Evolutionary conservation across 345 rosid species (phyloP).

Genomic region (Nephelium lappaceum): DNA sequence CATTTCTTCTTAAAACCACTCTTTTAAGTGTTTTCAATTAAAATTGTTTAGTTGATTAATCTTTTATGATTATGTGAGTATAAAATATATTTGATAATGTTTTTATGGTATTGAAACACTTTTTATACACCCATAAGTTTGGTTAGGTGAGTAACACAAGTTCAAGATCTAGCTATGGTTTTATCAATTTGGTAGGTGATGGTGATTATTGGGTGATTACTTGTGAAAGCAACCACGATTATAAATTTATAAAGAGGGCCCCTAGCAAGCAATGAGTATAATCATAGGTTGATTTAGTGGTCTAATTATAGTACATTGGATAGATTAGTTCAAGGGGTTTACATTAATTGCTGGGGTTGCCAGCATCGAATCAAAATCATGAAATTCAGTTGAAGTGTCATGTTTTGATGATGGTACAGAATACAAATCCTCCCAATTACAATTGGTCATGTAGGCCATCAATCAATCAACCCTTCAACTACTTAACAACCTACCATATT

Average conservation of each 20-base stretch:
- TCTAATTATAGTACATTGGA: background rate
- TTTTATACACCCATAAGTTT: too few relatives aligned
- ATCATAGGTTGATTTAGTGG: background rate
- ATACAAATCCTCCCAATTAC: background rate
- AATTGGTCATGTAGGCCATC: background rate
- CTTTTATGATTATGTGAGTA: background rate
- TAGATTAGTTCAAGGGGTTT: too few relatives aligned
- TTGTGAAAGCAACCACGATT: background rate
- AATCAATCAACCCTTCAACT: constrained; percentile 1
- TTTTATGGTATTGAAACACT: too few relatives aligned
- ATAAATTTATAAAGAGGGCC: background rate
- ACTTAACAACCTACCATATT: constrained; percentile 1
- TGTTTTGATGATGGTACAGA: background rate
- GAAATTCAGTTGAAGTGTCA: constrained; percentile 6
- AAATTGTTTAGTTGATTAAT: background rate
- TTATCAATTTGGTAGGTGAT: background rate
- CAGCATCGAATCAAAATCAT: background rate
- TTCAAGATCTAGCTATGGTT: background rate
- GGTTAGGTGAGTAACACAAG: background rate
- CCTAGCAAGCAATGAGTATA: background rate
- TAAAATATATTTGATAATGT: too few relatives aligned
- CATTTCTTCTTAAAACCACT: background rate
- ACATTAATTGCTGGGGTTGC: too few relatives aligned
- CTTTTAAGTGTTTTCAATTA: too few relatives aligned
- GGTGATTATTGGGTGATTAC: background rate